Conservation (phyloP, 768 basidiomycete species). For the Hemileccinum rubropunctum region DNA sequence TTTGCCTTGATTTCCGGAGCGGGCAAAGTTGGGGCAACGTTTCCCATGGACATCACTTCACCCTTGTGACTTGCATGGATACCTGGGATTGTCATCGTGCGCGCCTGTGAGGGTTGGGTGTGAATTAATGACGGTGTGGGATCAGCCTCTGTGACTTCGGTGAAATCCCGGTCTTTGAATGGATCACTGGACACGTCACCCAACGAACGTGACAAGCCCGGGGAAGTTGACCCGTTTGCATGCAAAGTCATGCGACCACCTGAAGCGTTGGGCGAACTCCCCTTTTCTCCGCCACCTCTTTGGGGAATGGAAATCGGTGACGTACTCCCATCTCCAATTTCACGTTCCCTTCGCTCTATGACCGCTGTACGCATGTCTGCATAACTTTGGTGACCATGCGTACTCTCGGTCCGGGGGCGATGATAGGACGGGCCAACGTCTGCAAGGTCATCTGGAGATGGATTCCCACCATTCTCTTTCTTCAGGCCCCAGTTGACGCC, state of each 20-base stretch:
- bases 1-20: slow-evolving; percentile 38
- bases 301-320: slow-evolving; percentile 37
- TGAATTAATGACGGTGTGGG: slow-evolving; percentile 52
- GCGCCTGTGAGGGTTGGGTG: slow-evolving; percentile 70
- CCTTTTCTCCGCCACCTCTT: slow-evolving; percentile 22
- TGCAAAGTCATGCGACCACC: slow-evolving; percentile 20
- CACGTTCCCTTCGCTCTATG: slow-evolving; percentile 56
- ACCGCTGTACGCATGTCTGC: slow-evolving; percentile 78
- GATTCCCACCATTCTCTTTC: slow-evolving; percentile 43
- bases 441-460: slow-evolving; percentile 38
- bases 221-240: slow-evolving; percentile 27
- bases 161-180: slow-evolving; percentile 32
- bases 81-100: slow-evolving; percentile 83
- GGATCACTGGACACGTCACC: slow-evolving; percentile 23
- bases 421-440: slow-evolving; percentile 41
- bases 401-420: slow-evolving; percentile 33
- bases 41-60: slow-evolving; percentile 83
- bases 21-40: slow-evolving; percentile 51
- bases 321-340: slow-evolving; percentile 22
- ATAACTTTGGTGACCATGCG: slow-evolving; percentile 56
- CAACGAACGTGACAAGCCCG: slow-evolving; percentile 34
- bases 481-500: slow-evolving; percentile 76
- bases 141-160: slow-evolving; percentile 28
- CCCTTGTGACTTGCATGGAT: slow-evolving; percentile 85
- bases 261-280: slow-evolving; percentile 26